These are phyloP conservation scores for Agrocybe praecox DNA, from an alignment of 768 basidiomycete genomes.

Conservation along the genomic window DNA sequence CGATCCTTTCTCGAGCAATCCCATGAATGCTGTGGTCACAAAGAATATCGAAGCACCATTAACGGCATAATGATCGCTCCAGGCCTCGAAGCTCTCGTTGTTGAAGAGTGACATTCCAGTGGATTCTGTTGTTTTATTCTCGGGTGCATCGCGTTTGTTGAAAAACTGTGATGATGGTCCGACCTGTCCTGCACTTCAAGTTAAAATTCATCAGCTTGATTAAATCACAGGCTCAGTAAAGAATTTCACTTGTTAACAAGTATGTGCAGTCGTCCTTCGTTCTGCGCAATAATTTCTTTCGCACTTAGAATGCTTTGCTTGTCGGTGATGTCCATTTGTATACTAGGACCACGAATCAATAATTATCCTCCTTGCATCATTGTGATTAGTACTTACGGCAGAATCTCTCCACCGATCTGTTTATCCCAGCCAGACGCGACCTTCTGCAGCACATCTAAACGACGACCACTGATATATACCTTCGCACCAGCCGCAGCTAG, in stretches of 20 bases:
- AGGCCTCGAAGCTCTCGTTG: conserved; percentile 62
- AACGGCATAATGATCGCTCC: conserved; percentile 62
- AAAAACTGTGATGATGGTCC: conserved; percentile 68
- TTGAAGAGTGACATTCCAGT: conserved; percentile 72
- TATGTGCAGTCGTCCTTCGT: conserved; percentile 74
- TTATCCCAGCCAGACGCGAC: conserved; percentile 50
- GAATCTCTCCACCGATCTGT: conserved; percentile 50
- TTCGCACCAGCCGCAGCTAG: conserved; percentile 79
- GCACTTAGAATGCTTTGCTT: conserved; percentile 64
- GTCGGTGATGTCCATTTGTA: conserved; percentile 73
- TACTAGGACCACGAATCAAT: conserved; percentile 32
- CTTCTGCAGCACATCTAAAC: conserved; percentile 64
- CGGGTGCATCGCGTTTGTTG: conserved; percentile 53
- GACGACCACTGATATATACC: conserved; percentile 78
- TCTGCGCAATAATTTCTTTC: conserved; percentile 53
- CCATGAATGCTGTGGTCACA: conserved; percentile 75
- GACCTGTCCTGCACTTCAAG: conserved; percentile 67
- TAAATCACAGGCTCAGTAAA: background rate
- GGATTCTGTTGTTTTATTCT: conserved; percentile 64
- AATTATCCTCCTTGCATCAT: background rate
- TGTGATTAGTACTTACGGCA: conserved; percentile 48
- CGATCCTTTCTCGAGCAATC: conserved; percentile 72
- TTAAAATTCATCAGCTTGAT: background rate
- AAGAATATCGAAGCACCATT: conserved; percentile 83
- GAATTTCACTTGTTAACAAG: conserved; percentile 77